A percentile compares a stretch with the other conserved stretches of the same genome.
Conservation (phyloP, 202 grass and related monocot species). For the Bolboschoenoplectus hybrid region DNA sequence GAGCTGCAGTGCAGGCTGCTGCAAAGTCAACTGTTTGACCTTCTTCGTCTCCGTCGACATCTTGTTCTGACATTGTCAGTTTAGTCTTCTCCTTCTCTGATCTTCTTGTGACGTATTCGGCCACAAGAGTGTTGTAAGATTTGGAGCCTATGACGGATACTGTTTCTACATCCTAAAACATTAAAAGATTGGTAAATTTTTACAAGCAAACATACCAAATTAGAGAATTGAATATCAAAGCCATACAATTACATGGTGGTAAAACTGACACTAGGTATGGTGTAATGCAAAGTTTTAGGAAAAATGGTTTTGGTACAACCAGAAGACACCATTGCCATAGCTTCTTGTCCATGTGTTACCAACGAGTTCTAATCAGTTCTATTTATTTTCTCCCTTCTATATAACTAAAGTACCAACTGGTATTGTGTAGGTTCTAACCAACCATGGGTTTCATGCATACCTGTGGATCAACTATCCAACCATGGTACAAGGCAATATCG, state of each 20-base stretch:
- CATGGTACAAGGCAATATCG: conserved; percentile 88
- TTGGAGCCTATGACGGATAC: conserved; percentile 75
- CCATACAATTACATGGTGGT: background rate
- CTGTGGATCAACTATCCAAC: conserved; percentile 99
- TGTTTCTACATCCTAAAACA: conserved; percentile 75
- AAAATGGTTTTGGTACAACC: background rate
- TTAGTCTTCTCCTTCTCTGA: conserved; percentile 32
- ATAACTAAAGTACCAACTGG: background rate
- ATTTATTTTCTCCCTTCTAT: conserved; percentile 2
- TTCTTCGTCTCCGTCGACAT: conserved; percentile 54
- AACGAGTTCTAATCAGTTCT: conserved; percentile 13
- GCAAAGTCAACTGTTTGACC: conserved; percentile 89
- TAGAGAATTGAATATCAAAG: background rate
- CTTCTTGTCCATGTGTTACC: conserved; percentile 28
- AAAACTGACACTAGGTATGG: background rate
- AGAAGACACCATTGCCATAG: conserved; percentile 4
- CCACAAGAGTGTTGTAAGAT: conserved; percentile 92
- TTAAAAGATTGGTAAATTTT: conserved; percentile 27
- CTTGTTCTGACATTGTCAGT: conserved; percentile 32
- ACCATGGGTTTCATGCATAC: conserved; percentile 27
- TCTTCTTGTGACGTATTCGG: conserved; percentile 75
- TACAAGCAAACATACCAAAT: background rate
- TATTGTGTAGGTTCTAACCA: background rate
- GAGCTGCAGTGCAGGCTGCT: conserved; percentile 79
- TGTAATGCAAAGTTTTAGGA: background rate